phyloP scores from a whole-genome alignment of 2,329 filamentous ascomycete genomes.

The Aureobasidium subglaciale region DNA sequence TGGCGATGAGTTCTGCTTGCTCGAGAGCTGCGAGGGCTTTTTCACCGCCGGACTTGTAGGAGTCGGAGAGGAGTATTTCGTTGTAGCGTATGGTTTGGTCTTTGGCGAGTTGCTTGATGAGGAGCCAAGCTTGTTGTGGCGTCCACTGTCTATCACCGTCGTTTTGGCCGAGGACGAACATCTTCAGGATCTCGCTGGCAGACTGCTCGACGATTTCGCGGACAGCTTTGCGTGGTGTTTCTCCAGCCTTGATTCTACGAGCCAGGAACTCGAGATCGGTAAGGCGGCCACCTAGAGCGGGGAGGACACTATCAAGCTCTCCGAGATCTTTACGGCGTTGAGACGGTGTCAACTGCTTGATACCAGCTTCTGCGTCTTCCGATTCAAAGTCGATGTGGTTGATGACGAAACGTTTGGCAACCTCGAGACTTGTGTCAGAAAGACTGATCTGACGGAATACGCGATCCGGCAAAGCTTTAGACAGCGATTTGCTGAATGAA shows the following conservation, averaged over 20 bases:
- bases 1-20: constrained; percentile 76
- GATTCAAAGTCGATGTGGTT: constrained; percentile 60
- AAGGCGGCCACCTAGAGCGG: constrained; percentile 78
- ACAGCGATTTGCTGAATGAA: constrained; percentile 78
- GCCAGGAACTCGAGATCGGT: constrained; percentile 92
- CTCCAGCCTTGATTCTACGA: constrained; percentile 80
- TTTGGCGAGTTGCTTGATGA: constrained; percentile 72
- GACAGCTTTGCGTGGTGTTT: constrained; percentile 73
- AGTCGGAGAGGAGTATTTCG: constrained; percentile 68
- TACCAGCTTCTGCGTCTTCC: constrained; percentile 31
- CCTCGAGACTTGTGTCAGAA: constrained; percentile 73
- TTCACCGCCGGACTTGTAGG: constrained; percentile 68
- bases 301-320: constrained; percentile 76
- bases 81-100: constrained; percentile 70
- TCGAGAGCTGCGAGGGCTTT: constrained; percentile 71
- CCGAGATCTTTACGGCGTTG: constrained; percentile 50
- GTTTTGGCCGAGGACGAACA: constrained; percentile 66
- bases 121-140: constrained; percentile 79
- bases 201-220: constrained; percentile 83
- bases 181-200: constrained; percentile 84
- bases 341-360: constrained; percentile 38
- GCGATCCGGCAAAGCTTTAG: constrained; percentile 80
- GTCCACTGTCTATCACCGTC: constrained; percentile 62
- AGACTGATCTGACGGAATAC: constrained; percentile 82
- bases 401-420: constrained; percentile 86